Evolutionary conservation across 306 rosid genomes (phyloP), one percentile per base, ranked within the genome.

Genomic region (Lathyrus sativus): DNA sequence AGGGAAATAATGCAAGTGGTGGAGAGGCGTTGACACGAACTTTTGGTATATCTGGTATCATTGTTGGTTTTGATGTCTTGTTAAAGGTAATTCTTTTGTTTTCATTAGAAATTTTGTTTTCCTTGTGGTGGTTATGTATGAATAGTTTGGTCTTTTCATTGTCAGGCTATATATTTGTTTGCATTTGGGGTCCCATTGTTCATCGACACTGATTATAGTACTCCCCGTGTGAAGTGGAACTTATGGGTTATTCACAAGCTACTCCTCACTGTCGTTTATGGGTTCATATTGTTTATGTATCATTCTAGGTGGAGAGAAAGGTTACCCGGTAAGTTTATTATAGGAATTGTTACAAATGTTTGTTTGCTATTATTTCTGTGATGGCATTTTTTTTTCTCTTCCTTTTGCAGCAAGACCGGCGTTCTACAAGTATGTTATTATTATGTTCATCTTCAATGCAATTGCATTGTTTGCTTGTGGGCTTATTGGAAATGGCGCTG

Each of bases 281-380:
- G 89, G 59, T 56, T 77, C 68, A 86, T 88, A 75, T 68, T 92
- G 84, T 85, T 81, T 78, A 88, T 92, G 89, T 92, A 89, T 74
- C 95, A 92, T 79, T 92, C 98, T 74, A 87, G 80, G 77, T 90
- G 96, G 95, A 87, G 89, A 71, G 96, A 92, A 53, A 84, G 92
- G 76, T 79, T 92, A 74, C 98, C 96, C 6, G 96, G 98, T 92
- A 72, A 78, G 85, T 66, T 62, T 50, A 42, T 44, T 44, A 33
- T 24, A 17, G 63, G 66, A 57, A 39, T 71, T 57, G 54, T 31
- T 73, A 50, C 39, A 2, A 35, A 56, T 71, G 29, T 44, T 37
- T 33, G 43, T 33, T 59, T 44, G 22, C 15, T 56, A 28, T 70
- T 33, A 43, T 59, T 74, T 70, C 58, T 48, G 71, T 78, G 58